Conservation (phyloP, 345 rosid species). For the Aquilaria yunnanensis region DNA sequence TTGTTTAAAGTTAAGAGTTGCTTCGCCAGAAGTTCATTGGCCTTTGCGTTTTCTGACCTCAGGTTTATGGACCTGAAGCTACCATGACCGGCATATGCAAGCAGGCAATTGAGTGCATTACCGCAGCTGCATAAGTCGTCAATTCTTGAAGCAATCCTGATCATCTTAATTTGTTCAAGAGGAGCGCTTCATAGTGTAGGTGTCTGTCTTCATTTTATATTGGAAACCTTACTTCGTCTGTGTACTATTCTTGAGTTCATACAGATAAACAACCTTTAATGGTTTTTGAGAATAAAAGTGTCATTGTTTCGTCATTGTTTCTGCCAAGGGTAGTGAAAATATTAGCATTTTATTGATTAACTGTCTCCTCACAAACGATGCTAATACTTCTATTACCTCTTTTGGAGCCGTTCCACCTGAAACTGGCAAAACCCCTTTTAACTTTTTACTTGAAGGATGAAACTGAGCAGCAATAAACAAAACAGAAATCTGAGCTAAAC, state of each 20-base stretch:
- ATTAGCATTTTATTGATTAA: too few species aligned
- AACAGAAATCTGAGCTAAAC: too few species aligned
- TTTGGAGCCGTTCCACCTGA: too few species aligned
- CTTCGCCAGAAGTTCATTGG: neutral
- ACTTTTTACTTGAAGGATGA: too few species aligned
- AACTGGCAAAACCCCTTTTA: too few species aligned
- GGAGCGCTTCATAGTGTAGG: constrained; percentile 5
- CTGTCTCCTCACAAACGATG: too few species aligned
- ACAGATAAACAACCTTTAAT: neutral
- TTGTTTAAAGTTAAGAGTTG: neutral
- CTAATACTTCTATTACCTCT: too few species aligned
- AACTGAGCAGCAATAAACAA: too few species aligned
- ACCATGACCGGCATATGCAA: constrained; percentile 98
- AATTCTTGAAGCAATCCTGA: neutral
- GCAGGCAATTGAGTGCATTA: constrained; percentile 78
- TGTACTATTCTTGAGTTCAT: constrained; percentile 12
- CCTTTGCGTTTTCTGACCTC: neutral
- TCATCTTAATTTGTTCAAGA: neutral
- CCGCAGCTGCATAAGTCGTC: constrained; percentile 50
- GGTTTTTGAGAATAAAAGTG: too few species aligned
- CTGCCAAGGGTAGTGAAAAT: too few species aligned
- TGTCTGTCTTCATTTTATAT: constrained; percentile 2
- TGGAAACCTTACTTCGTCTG: constrained; percentile 7
- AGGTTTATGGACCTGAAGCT: constrained; percentile 95
- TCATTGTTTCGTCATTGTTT: too few species aligned